phyloP scores from a whole-genome alignment of 202 grass and related monocot genomes.

The Panicum hallii region DNA sequence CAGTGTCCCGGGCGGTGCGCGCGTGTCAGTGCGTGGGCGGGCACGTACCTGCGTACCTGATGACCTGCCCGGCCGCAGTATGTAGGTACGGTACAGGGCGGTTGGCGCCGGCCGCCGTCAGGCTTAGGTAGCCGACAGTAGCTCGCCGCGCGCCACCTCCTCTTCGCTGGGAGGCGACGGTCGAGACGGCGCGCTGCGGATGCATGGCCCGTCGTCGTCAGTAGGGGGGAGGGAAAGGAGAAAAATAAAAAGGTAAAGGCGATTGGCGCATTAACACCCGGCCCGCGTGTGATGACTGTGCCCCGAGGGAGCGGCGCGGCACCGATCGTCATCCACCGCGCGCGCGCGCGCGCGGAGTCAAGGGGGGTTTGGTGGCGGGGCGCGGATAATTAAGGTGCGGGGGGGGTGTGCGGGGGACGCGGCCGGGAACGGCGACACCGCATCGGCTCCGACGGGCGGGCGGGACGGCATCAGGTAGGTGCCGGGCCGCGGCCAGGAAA shows the following conservation, averaged over 20 bases:
- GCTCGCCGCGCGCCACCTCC: no score
- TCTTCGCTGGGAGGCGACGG: background rate
- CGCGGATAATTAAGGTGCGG: constrained; percentile 8
- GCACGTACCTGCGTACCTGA: background rate
- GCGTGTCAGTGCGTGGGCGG: background rate
- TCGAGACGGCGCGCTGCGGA: background rate
- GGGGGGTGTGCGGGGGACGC: background rate
- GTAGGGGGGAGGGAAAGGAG: no score
- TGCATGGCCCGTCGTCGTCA: background rate
- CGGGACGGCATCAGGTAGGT: constrained; percentile 35
- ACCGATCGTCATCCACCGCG: no score
- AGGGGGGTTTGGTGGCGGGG: constrained; percentile 8
- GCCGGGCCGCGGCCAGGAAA: background rate
- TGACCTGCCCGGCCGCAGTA: background rate
- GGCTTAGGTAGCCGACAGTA: no score
- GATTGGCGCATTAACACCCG: background rate
- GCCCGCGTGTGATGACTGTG: constrained; percentile 6
- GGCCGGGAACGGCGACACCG: constrained; percentile 32
- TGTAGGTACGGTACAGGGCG: background rate
- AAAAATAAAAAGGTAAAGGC: background rate
- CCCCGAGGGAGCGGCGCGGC: background rate
- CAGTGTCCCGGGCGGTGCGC: background rate
- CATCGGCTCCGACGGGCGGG: constrained; percentile 11
- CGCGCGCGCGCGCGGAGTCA: background rate
- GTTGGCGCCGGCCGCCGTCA: background rate